Percentiles rank a stretch among this genome's conserved stretches.
These are phyloP conservation scores for Phyllachora maydis DNA, from an alignment of 2,329 filamentous ascomycete species.

Conservation along the genomic window DNA sequence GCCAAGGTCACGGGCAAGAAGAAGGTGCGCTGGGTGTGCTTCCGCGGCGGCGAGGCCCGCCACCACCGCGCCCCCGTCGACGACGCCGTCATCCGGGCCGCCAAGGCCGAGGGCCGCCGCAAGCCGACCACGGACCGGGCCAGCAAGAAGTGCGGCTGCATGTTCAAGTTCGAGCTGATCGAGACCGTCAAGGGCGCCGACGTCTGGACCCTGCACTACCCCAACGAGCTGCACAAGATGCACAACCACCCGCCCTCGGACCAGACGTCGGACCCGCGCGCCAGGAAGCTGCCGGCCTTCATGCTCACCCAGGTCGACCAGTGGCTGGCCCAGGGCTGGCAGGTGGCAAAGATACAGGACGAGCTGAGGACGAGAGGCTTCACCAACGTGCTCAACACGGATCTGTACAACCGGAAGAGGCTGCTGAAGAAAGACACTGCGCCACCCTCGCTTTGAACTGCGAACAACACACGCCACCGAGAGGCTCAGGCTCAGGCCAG, in stretches of 20 bases:
- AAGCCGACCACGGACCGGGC: slow-evolving; percentile 13
- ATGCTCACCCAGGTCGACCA: slow-evolving; percentile 13
- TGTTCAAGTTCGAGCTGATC: slow-evolving; percentile 15
- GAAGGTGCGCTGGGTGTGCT: slow-evolving; percentile 16
- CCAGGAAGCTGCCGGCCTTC: slow-evolving; percentile 11
- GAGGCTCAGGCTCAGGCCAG: no score
- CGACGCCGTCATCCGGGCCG: slow-evolving; percentile 6
- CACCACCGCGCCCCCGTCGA: slow-evolving; percentile 8
- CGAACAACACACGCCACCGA: no score
- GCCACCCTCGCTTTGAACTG: no score
- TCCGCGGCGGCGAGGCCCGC: slow-evolving; percentile 14
- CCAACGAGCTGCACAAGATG: slow-evolving; percentile 12
- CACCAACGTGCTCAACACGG: slow-evolving; percentile 14
- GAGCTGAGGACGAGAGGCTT: slow-evolving; percentile 13
- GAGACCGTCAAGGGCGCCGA: slow-evolving; percentile 13
- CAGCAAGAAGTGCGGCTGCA: slow-evolving; percentile 15
- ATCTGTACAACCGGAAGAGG: slow-evolving; percentile 15
- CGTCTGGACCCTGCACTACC: slow-evolving; percentile 15
- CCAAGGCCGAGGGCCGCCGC: slow-evolving; percentile 10
- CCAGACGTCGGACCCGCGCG: slow-evolving; percentile 13
- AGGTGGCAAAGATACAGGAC: slow-evolving; percentile 14
- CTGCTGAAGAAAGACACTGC: slow-evolving; percentile 12
- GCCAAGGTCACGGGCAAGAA: slow-evolving; percentile 14
- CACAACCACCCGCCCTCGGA: slow-evolving; percentile 15
- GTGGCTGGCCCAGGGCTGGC: slow-evolving; percentile 11